Evolutionary conservation across 306 rosid genomes (phyloP).

Genomic region (Begonia loranthoides): DNA sequence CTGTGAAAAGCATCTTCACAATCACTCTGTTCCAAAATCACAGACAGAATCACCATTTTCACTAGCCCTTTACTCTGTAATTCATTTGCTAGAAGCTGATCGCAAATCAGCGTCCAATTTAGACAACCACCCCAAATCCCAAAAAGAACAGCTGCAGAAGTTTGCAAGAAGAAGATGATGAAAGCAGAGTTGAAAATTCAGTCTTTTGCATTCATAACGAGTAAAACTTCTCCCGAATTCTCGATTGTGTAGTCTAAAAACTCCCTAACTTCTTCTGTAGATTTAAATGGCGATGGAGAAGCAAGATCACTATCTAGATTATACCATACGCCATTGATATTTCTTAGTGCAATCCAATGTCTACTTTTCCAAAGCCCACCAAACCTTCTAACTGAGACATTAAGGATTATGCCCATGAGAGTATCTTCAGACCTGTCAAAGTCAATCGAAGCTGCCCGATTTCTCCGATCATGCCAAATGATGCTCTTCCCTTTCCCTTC

Average conservation of each 20-base stretch:
- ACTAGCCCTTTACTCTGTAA: too few relatives aligned
- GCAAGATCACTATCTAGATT: slow-evolving; percentile 80
- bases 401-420: slow-evolving; percentile 80
- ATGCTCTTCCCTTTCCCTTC: slow-evolving; percentile 67
- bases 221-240: slow-evolving; percentile 64
- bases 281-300: slow-evolving; percentile 44
- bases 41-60: too few relatives aligned
- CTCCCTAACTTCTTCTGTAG: slow-evolving; percentile 27
- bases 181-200: slow-evolving; percentile 6
- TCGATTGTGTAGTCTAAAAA: slow-evolving; percentile 48
- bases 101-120: too few relatives aligned
- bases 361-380: slow-evolving; percentile 74
- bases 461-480: slow-evolving; percentile 66
- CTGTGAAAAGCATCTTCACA: too few relatives aligned
- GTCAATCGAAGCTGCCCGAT: slow-evolving; percentile 50
- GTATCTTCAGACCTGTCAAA: slow-evolving; percentile 42
- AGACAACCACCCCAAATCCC: too few relatives aligned
- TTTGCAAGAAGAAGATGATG: too few relatives aligned
- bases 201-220: slow-evolving; percentile 48
- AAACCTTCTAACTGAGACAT: slow-evolving; percentile 44
- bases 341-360: slow-evolving; percentile 78
- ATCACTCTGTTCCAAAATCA: too few relatives aligned
- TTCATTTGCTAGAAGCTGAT: too few relatives aligned
- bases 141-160: too few relatives aligned
- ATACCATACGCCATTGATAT: slow-evolving; percentile 52